Conservation (phyloP, 352 stramenopile genomes). For the Phytophthora sp. region DNA sequence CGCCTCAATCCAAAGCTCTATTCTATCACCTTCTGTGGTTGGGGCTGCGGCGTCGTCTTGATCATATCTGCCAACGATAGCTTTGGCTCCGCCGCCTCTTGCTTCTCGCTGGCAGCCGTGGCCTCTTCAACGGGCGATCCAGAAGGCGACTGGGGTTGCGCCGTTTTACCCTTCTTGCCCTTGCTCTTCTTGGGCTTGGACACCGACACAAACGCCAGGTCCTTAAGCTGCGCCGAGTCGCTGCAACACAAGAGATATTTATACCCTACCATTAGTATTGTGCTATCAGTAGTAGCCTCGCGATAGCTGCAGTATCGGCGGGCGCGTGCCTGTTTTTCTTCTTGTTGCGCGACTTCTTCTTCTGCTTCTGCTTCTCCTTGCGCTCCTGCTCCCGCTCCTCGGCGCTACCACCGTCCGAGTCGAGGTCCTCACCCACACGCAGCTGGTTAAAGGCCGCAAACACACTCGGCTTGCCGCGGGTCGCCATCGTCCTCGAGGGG, state of each 20-base stretch:
- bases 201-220: slow-evolving; percentile 69
- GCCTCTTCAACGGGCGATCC: slow-evolving; percentile 26
- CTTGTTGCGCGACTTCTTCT: slow-evolving; percentile 78
- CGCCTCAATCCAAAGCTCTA: neutral
- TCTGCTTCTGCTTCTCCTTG: slow-evolving; percentile 67
- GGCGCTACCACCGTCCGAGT: slow-evolving; percentile 52
- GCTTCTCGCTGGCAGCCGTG: slow-evolving; percentile 1
- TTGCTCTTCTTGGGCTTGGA: slow-evolving; percentile 77
- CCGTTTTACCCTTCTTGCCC: slow-evolving; percentile 40
- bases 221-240: slow-evolving; percentile 71
- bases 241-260: slow-evolving; percentile 29
- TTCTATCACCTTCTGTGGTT: slow-evolving; percentile 22
- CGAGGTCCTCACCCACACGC: slow-evolving; percentile 46
- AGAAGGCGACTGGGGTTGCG: slow-evolving; percentile 10
- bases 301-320: neutral
- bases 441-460: slow-evolving; percentile 73
- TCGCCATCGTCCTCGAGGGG: slow-evolving; percentile 37
- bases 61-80: slow-evolving; percentile 22
- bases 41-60: slow-evolving; percentile 19
- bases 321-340: slow-evolving; percentile 68
- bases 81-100: slow-evolving; percentile 11
- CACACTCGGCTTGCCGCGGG: slow-evolving; percentile 67
- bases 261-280: too few species aligned
- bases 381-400: slow-evolving; percentile 64
- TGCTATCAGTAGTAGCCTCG: too few species aligned